Base-by-base conservation (phyloP, 2,329 filamentous ascomycete species). In the Microcera coccophila region DNA sequence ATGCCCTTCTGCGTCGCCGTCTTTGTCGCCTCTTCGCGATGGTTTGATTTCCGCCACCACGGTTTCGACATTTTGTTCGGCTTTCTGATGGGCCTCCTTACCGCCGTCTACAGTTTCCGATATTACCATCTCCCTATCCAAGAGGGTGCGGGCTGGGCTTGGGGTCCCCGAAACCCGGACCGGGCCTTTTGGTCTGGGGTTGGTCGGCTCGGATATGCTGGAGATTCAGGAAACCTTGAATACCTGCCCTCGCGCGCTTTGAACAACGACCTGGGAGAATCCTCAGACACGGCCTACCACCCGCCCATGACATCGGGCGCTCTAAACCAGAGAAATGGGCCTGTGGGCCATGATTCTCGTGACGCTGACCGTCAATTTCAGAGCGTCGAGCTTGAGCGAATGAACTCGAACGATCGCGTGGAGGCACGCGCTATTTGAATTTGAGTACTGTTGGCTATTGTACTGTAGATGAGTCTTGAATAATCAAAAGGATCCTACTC, bases 51-150 rank as follows among this genome's bases (percentile, higher is more conserved):
- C 69, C 82, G 87, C 29, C 91, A 97, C 64, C 87, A 91, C 62
- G 90, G 84, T n/a, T 91, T 95, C 62, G 91, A 97, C 52, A 87
- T 96, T 52, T 68, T 96, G 3, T 88, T 86, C 49, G 91, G 91
- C n/a, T 85, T 84, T 42, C 52, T 86, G 11, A 85, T 96, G 48
- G 91, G 91, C 8, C 75, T 84, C 12, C 66, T 82, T 34, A 79
- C 79, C 28, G 79, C 87, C 16, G 82, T 83, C 62, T 81, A 91
- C 54, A 78, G 83, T 3, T 95, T 95, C 70, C 76, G 86, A 18
- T 88, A 84, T 70, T 96, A 95, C 61, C 89, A 96, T 61, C 69
- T 93, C 9, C 88, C 90, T 1, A 81, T 95, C 49, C 58, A 53
- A 17, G 58, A 61, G n/a, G 89, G 89, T 5, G 85, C 84, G 2